A percentile compares a stretch with the other conserved stretches of the same genome.
Conservation (phyloP, 2,329 filamentous ascomycete genomes). For the Myotisia sp. region DNA sequence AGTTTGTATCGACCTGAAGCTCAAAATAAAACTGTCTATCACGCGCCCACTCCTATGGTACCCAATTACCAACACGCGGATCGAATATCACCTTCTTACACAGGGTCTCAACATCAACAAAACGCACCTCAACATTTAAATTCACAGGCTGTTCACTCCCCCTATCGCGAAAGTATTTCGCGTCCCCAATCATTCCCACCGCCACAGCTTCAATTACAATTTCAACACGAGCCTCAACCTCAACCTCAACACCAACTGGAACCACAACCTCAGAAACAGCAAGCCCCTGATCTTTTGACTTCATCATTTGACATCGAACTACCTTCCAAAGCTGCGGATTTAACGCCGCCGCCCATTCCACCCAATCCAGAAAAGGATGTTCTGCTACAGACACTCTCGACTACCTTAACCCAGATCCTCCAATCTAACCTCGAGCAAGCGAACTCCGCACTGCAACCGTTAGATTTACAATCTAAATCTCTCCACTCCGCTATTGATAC, state of each 20-base stretch:
- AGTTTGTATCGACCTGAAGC: too few species aligned
- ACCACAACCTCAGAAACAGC: slow-evolving; percentile 18
- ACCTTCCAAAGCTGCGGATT: slow-evolving; percentile 29
- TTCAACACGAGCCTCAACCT: slow-evolving; percentile 15
- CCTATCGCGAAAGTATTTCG: slow-evolving; percentile 17
- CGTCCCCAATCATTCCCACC: slow-evolving; percentile 6
- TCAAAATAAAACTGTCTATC: too few species aligned
- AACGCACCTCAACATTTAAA: background rate
- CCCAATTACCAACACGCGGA: slow-evolving; percentile 5
- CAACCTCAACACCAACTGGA: slow-evolving; percentile 11
- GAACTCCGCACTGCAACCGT: slow-evolving; percentile 55
- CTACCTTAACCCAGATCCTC: slow-evolving; percentile 54
- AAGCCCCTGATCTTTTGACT: slow-evolving; percentile 44
- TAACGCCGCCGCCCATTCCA: slow-evolving; percentile 67
- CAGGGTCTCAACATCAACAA: slow-evolving; percentile 12
- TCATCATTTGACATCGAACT: slow-evolving; percentile 48
- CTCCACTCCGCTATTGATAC: slow-evolving; percentile 55
- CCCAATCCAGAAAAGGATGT: slow-evolving; percentile 93
- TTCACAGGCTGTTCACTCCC: slow-evolving; percentile 14
- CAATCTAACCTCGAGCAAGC: slow-evolving; percentile 58
- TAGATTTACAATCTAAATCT: slow-evolving; percentile 65
- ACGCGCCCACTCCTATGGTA: slow-evolving; percentile 2
- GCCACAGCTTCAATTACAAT: slow-evolving; percentile 16
- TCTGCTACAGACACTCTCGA: slow-evolving; percentile 61
- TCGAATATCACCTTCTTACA: slow-evolving; percentile 4